Percentiles rank a stretch among this genome's conserved stretches.
These are phyloP conservation scores for Tulasnella sp. DNA, from an alignment of 768 basidiomycete species.

Conservation along the genomic window DNA sequence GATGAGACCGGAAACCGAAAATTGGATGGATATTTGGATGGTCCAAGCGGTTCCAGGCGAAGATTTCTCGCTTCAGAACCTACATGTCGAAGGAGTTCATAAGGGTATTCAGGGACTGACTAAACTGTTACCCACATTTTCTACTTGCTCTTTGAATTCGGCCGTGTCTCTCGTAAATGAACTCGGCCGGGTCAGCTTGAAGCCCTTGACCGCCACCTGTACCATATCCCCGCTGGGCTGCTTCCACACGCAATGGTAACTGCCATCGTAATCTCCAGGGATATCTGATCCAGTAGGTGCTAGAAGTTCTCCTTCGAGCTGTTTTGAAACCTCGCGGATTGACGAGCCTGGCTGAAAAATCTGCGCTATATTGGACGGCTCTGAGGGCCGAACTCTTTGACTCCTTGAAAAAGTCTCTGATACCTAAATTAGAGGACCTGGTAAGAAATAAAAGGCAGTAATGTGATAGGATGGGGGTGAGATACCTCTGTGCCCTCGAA, in stretches of 20 bases:
- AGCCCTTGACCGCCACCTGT: conserved; percentile 97
- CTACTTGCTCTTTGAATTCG: background rate
- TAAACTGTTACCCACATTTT: background rate
- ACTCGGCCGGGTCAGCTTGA: conserved; percentile 78
- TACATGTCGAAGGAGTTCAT: background rate
- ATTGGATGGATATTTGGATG: background rate
- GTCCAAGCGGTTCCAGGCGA: background rate
- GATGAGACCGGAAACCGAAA: background rate
- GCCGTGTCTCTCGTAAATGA: conserved; percentile 35
- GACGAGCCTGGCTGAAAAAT: too few species aligned
- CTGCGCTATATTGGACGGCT: too few species aligned
- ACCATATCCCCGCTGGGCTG: conserved; percentile 61
- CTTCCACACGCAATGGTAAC: background rate
- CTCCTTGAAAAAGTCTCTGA: too few species aligned
- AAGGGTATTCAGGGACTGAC: background rate
- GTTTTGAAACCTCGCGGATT: too few species aligned
- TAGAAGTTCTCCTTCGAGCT: background rate
- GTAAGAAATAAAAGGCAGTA: too few species aligned
- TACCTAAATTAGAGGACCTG: too few species aligned
- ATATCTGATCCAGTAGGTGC: background rate
- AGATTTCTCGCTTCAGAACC: background rate
- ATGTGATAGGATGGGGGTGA: too few species aligned
- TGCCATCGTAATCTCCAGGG: background rate
- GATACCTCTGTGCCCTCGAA: too few species aligned
- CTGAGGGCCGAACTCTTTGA: too few species aligned